These are phyloP conservation scores for Verticillium longisporum DNA, from an alignment of 2,329 filamentous ascomycete genomes.

Conservation along the genomic window DNA sequence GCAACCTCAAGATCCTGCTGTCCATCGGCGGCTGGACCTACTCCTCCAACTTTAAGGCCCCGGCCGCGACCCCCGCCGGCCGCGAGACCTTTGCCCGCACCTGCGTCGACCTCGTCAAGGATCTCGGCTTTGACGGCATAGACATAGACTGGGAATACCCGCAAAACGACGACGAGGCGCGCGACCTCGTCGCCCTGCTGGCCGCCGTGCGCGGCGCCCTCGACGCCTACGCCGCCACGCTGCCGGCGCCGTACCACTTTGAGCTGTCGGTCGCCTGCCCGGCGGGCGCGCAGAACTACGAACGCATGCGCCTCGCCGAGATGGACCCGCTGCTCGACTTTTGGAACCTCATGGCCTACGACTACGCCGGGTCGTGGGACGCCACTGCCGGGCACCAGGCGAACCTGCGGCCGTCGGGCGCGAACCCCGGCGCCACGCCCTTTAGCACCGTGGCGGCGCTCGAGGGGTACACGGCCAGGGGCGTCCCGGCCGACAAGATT, in stretches of 20 bases:
- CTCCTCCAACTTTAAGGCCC: slow-evolving; percentile 71
- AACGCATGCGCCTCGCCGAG: slow-evolving; percentile 51
- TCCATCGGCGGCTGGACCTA: slow-evolving; percentile 94
- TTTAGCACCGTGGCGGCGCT: slow-evolving; percentile 71
- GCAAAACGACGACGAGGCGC: slow-evolving; percentile 44
- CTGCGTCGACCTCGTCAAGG: slow-evolving; percentile 68
- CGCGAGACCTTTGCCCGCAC: slow-evolving; percentile 65
- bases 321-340: slow-evolving; percentile 66
- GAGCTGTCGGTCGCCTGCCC: slow-evolving; percentile 60
- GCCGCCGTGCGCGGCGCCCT: slow-evolving; percentile 48
- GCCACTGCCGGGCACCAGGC: slow-evolving; percentile 65
- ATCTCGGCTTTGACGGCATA: slow-evolving; percentile 70
- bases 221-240: slow-evolving; percentile 44
- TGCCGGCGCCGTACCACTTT: slow-evolving; percentile 44
- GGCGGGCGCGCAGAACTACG: slow-evolving; percentile 55
- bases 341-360: slow-evolving; percentile 84
- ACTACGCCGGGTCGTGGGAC: slow-evolving; percentile 83
- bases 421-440: slow-evolving; percentile 60
- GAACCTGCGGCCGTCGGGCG: slow-evolving; percentile 59
- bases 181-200: slow-evolving; percentile 53
- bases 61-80: slow-evolving; percentile 64
- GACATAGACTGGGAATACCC: slow-evolving; percentile 68
- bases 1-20: slow-evolving; percentile 77
- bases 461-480: slow-evolving; percentile 58
- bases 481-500: slow-evolving; percentile 64